Base-by-base conservation (phyloP, 345 rosid species). In the Luvunga scandens region DNA sequence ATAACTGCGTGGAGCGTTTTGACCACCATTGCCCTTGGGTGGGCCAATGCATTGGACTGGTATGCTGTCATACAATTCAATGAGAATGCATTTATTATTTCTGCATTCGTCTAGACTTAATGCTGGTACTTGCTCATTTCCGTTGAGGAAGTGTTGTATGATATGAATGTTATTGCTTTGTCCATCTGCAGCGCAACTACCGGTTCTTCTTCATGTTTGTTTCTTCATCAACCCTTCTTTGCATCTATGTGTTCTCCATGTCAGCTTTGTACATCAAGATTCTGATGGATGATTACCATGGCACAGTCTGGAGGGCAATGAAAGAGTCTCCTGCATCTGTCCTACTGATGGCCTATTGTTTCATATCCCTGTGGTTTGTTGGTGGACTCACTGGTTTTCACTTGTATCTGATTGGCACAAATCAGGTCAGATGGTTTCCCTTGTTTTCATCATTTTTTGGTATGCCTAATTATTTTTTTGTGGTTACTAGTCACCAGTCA, bases 21-120 rank as follows among this genome's bases (percentile, higher is more conserved):
- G 99, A 96, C 86, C 99, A 96, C 81, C 98, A 96, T 81, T 96
- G 99, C 82, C 98, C 98, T 21, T 96, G 99, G 99, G 98, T 96
- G 72, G 99, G 99, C 64, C 99, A 96, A 81, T 96, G 99, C 87
- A 89, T 96, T 84, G 99, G 99, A 82, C 56, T 90, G 95, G 99
- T 96, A 90, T 79, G 88, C 81, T 87, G 66, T 72, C 79, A 36
- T 59, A 63, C 62, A 5, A 73, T 69, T 21, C 55, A 14, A 63
- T 33, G 25, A 33, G 67, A 14, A 30, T 33, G 13, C 33, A 28
- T 12, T 2, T 48, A 28, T 56, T 8, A 8, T 30, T 31, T 67
- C 28, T 56, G 7, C 31, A 4, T 57, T 27, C 42, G 34, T 45
- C 21, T 76, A 24, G 50, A 55, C 36, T 27, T 56, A 67, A 33